Base-by-base conservation (phyloP, 176 grass and related monocot genomes). In the Elaeis guineensis region DNA sequence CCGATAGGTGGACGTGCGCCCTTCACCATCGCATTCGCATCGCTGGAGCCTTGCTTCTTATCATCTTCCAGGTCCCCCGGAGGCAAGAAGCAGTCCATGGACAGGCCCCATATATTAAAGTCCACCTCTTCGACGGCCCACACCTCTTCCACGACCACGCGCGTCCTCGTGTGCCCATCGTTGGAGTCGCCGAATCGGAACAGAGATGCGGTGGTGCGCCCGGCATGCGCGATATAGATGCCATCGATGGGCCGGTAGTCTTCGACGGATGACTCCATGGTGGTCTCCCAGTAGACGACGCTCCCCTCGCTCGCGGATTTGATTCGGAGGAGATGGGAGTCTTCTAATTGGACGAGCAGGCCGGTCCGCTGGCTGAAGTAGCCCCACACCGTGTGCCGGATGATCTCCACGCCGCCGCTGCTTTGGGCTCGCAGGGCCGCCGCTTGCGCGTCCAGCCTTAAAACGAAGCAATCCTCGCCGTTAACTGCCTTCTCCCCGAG, bases 311-410 rank as follows among this genome's bases (percentile, higher is more conserved):
- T 53, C 55, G 50, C 55, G 54, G 84, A 82, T 69, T 53, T 82
- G 78, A 98, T 98, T 55, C 86, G 93, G 14, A 98, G 79, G 62
- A 98, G 81, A 76, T 92, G 93, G 14, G 87, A 92, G 81, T 98
- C 93, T 74, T 98, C 93, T 0, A 98, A 84, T 81, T 92, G 87
- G 69, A 89, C 75, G 18, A 98, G 87, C 50, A 98, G 76, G 15
- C 93, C 93, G 0, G 87, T 89, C 14, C 93, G 84, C 73, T 98
- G 87, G 81, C 93, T 98, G 84, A 98, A 98, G 87, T 89, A 92
- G 0, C 93, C 93, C 93, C 93, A 98, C 25, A 98, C 78, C 1
- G 82, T 92, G 76, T 98, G 93, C 3, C 84, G 64, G 64, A 98
- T 89, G 78, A 98, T 91, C 77, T 98, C 87, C 6, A 98, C 84